phyloP scores from a whole-genome alignment of 75 land plant species.

The Selaginella tamariscina region DNA sequence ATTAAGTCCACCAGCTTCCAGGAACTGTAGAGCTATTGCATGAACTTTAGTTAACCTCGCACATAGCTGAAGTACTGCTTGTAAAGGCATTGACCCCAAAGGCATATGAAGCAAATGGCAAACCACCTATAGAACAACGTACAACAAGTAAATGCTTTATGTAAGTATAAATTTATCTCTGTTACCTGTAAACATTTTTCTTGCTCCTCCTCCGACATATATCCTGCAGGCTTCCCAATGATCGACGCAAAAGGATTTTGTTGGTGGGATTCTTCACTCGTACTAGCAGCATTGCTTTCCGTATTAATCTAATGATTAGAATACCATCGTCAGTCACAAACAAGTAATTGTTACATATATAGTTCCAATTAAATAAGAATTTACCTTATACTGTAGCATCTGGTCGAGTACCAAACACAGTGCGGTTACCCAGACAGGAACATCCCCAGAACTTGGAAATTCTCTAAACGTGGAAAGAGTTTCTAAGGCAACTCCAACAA shows the following conservation, averaged over 20 bases:
- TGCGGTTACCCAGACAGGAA: constrained; percentile 59
- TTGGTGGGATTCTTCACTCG: neutral
- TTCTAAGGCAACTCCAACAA: neutral
- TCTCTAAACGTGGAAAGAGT: neutral
- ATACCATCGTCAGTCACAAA: neutral
- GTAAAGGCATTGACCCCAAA: constrained; percentile 52
- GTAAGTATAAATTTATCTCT: no score
- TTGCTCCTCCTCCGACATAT: constrained; percentile 55
- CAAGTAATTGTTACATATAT: no score
- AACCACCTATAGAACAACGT: constrained; percentile 46
- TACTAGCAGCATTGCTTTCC: no score
- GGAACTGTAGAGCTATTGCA: constrained; percentile 61
- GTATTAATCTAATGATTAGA: no score
- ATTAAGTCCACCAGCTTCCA: constrained; percentile 72
- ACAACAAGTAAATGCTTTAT: no score
- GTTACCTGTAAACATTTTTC: constrained; percentile 33
- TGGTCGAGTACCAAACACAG: constrained; percentile 55
- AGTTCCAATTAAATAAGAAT: constrained; percentile 11
- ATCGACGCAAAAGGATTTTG: constrained; percentile 37
- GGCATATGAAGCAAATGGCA: constrained; percentile 53
- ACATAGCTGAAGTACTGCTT: constrained; percentile 82
- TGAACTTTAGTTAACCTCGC: constrained; percentile 78
- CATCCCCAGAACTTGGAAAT: neutral
- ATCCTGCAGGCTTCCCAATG: constrained; percentile 69
- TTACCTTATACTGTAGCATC: constrained; percentile 61